These are phyloP conservation scores for Colletotrichum spinosum DNA, from an alignment of 2,329 filamentous ascomycete genomes.

Conservation along the genomic window DNA sequence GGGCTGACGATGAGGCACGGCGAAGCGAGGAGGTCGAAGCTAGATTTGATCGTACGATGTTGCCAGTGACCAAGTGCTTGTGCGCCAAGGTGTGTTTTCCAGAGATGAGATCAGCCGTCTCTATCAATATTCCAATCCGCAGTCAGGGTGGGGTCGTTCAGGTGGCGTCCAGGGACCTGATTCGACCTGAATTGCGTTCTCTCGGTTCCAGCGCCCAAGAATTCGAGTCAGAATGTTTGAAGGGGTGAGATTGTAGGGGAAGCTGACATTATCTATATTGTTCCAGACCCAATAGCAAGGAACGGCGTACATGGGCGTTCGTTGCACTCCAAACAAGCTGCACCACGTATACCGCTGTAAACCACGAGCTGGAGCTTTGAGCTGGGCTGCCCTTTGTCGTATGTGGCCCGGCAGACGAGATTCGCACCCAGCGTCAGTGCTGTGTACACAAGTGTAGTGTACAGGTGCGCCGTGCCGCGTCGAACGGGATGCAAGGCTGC, in stretches of 20 bases:
- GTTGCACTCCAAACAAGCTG: not conserved
- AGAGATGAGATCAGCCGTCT: no score
- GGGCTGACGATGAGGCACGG: constrained; percentile 18
- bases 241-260: constrained; percentile 9
- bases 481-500: not conserved
- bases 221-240: constrained; percentile 32
- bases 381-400: not conserved
- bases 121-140: not conserved
- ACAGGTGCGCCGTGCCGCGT: not conserved
- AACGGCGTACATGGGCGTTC: constrained; percentile 10
- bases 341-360: no score
- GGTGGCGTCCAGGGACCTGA: constrained; percentile 19
- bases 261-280: constrained; percentile 4
- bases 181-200: not conserved
- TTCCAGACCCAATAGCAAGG: constrained; percentile 7
- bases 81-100: constrained; percentile 9
- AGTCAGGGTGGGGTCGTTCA: constrained; percentile 1
- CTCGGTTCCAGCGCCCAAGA: not conserved
- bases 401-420: not conserved
- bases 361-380: no score
- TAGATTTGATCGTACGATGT: constrained; percentile 33
- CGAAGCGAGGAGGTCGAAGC: constrained; percentile 23
- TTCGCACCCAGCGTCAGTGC: constrained; percentile 14
- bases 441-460: not conserved
- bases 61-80: constrained; percentile 14